A percentile compares a stretch with the other conserved stretches of the same genome.
These are phyloP conservation scores for Penicillium waksmanii DNA, from an alignment of 495 filamentous ascomycete genomes.

Conservation along the genomic window DNA sequence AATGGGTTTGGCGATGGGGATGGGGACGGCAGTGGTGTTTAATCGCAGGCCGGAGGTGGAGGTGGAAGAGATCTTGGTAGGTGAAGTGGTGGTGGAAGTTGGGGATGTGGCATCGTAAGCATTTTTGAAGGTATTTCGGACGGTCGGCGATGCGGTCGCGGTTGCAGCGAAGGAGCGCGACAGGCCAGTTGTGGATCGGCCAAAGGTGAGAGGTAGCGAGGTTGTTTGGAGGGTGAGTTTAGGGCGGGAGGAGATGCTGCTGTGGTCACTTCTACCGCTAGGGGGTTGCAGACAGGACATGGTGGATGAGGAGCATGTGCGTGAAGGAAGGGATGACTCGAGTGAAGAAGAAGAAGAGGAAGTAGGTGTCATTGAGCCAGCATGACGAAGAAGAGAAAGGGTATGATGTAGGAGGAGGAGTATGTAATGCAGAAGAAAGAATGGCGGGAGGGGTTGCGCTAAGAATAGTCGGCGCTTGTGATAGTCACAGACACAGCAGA, in stretches of 20 bases:
- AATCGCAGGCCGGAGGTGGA: conserved; percentile 27
- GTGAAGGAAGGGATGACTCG: conserved; percentile 27
- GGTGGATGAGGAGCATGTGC: conserved; percentile 27
- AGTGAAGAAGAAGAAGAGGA: conserved; percentile 10
- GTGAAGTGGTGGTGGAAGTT: conserved; percentile 58
- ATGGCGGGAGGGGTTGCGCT: conserved; percentile 20
- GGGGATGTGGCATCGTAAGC: conserved; percentile 72
- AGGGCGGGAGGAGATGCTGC: conserved; percentile 60
- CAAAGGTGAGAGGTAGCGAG: conserved; percentile 53
- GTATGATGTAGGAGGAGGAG: background rate
- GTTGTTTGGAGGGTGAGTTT: conserved; percentile 81
- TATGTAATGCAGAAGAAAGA: background rate
- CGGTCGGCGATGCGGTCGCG: conserved; percentile 70
- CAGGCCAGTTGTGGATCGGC: conserved; percentile 57
- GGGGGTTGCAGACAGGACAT: conserved; percentile 29
- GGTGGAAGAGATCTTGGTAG: conserved; percentile 18
- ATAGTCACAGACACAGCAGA: conserved; percentile 1
- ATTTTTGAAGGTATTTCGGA: conserved; percentile 83
- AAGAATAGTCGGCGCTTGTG: conserved; percentile 31
- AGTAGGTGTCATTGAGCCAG: conserved; percentile 8
- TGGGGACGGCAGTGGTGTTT: conserved; percentile 17
- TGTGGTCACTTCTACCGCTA: conserved; percentile 18
- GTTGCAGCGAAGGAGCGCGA: conserved; percentile 60
- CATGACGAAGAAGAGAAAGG: conserved; percentile 23
- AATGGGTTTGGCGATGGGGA: conserved; percentile 35